A percentile compares a stretch with the other conserved stretches of the same genome.
Conservation (phyloP, 1,284 basidiomycete species). For the Ceratorhiza oryzae-sativae region DNA sequence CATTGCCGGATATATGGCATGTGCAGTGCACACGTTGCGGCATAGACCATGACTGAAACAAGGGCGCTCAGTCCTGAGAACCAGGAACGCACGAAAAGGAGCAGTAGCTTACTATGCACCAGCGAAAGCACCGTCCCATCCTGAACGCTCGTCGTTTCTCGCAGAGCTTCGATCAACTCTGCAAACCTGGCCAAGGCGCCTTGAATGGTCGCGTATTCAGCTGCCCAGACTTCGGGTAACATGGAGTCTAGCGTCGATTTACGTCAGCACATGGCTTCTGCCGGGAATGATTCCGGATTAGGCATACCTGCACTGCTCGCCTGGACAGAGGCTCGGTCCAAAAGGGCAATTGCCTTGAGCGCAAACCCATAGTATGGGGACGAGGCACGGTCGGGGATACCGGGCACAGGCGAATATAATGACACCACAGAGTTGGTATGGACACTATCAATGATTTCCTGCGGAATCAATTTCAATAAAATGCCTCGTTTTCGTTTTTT, state of each 20-base stretch:
- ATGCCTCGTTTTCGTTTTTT: neutral
- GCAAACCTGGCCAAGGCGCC: slow-evolving; percentile 4
- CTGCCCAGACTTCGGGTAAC: slow-evolving; percentile 24
- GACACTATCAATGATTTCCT: slow-evolving; percentile 23
- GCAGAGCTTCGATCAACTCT: neutral
- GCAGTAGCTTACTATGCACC: slow-evolving; percentile 18
- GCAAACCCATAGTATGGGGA: slow-evolving; percentile 13
- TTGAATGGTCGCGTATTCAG: slow-evolving; percentile 18
- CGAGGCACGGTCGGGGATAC: slow-evolving; percentile 20
- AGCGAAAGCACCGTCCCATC: slow-evolving; percentile 16
- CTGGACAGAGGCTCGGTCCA: slow-evolving; percentile 25
- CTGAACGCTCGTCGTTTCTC: slow-evolving; percentile 3
- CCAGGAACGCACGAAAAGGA: neutral
- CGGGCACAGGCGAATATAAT: slow-evolving; percentile 6
- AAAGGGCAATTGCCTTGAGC: slow-evolving; percentile 22
- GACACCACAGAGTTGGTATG: slow-evolving; percentile 24
- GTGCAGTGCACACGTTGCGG: slow-evolving; percentile 31
- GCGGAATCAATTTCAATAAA: neutral
- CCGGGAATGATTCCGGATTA: neutral
- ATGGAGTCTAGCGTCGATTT: slow-evolving; percentile 6
- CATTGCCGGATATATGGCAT: slow-evolving; percentile 37
- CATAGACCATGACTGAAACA: slow-evolving; percentile 30
- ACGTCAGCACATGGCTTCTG: neutral
- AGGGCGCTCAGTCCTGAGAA: neutral
- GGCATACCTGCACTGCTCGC: slow-evolving; percentile 29